Evolutionary conservation across 306 rosid species (phyloP), one percentile per base, ranked within the genome.

Genomic region (Dryas drummondii): DNA sequence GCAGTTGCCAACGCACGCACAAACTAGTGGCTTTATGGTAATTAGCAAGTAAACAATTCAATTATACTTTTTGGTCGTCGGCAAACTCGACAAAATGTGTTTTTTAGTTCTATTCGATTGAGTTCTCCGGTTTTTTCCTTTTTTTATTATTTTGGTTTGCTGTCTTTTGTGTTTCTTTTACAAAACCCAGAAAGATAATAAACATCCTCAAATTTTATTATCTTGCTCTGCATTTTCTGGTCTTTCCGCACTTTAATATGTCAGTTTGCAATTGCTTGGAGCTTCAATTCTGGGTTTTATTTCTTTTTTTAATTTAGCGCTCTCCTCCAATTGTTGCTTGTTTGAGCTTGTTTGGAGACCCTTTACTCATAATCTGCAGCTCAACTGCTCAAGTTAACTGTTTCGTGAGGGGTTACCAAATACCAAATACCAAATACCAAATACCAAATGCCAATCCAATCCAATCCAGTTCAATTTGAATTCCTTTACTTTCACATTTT

Each of bases 311-410:
- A 8, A 17, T 48, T 9, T 32, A n/a, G 3, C 66, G 75, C 76
- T 81, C 83, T 75, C 78, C 76, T 77, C 66, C 79, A 66, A 70
- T 57, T 76, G 79, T 88, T 88, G 83, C 89, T 79, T 90, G 69
- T 71, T 75, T 70, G 75, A 60, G 62, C 75, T 66, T 76, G 52
- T 59, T 77, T 82, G 82, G 78, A 80, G 71, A 85, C 66, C 72
- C 88, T 87, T 88, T 78, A 79, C 91, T 87, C 87, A 48, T 71
- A 84, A 79, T 78, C 76, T 76, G 82, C 70, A 32, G 48, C 71
- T 67, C 78, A 41, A 74, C 37, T 32, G 37, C 37, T 32, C 37
- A 78, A 75, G 81, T 83, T 74, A 12, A 72, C 79, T 78, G 83
- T 77, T 59, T 72, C 79, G 74, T 78, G 66, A 52, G 78, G 51